Evolutionary conservation across 2,329 filamentous ascomycete species (phyloP).

Genomic region (Cercospora janseana): DNA sequence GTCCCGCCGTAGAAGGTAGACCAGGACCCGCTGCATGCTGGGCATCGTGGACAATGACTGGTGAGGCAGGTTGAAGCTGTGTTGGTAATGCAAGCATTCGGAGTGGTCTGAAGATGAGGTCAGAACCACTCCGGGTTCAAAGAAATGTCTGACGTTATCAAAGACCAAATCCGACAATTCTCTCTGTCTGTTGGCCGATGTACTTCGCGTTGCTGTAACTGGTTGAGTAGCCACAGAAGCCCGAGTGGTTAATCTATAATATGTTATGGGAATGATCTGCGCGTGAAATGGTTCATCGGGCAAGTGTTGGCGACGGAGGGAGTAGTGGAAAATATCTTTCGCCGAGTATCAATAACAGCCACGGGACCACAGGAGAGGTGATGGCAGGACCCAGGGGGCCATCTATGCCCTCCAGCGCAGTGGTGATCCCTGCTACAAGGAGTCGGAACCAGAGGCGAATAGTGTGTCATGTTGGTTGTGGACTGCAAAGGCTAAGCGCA

Average conservation of each 20-base stretch:
- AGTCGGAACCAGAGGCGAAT: constrained; percentile 11
- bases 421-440: constrained; percentile 6
- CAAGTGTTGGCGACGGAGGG: neutral
- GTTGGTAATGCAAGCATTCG: neutral
- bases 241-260: neutral
- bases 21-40: constrained; percentile 50
- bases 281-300: neutral
- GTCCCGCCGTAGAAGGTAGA: constrained; percentile 72
- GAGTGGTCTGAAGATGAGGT: neutral
- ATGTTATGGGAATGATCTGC: neutral
- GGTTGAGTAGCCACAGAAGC: neutral
- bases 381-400: constrained; percentile 15
- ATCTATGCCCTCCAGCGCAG: constrained; percentile 8
- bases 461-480: constrained; percentile 20
- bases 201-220: too few relatives aligned
- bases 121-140: neutral
- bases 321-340: neutral
- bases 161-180: too few relatives aligned
- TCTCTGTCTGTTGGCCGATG: too few relatives aligned
- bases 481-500: constrained; percentile 11
- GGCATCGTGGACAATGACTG: constrained; percentile 11
- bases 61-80: neutral
- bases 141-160: too few relatives aligned
- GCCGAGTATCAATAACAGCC: neutral
- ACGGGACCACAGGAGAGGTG: constrained; percentile 14